These are phyloP conservation scores for Sporothrix mexicana DNA, from an alignment of 2,329 filamentous ascomycete species.

Conservation along the genomic window DNA sequence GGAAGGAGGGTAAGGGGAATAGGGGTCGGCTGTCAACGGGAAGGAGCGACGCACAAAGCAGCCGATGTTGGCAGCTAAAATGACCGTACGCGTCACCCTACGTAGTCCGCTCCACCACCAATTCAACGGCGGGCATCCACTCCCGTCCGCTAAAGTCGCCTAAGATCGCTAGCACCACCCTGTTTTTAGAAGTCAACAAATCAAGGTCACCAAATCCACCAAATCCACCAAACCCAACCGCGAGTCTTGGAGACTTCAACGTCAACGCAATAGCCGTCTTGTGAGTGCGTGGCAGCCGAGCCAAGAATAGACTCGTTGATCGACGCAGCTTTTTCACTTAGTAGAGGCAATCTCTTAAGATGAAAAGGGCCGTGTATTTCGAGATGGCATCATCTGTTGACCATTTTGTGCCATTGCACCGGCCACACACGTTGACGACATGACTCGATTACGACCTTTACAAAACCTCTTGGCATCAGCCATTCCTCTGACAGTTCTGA, in stretches of 20 bases:
- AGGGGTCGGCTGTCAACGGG: background rate
- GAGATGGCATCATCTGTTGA: slow-evolving; percentile 16
- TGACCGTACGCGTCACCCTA: slow-evolving; percentile 5
- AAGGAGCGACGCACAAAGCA: background rate
- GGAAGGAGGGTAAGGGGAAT: background rate
- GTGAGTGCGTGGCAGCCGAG: background rate
- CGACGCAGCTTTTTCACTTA: background rate
- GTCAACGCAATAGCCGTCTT: background rate
- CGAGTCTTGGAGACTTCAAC: background rate
- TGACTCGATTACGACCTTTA: background rate
- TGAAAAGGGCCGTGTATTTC: background rate
- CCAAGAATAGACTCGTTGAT: background rate
- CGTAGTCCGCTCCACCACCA: background rate
- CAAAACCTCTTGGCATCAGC: too few relatives aligned
- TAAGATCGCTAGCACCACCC: background rate
- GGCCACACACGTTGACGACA: background rate
- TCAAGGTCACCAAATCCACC: background rate
- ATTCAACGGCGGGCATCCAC: background rate
- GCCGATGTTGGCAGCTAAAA: background rate
- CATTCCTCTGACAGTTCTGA: background rate
- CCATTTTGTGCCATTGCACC: slow-evolving; percentile 2
- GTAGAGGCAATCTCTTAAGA: background rate
- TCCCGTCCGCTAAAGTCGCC: background rate
- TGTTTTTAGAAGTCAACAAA: background rate
- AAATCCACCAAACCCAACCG: background rate